Evolutionary conservation across 2,329 filamentous ascomycete species (phyloP).

Genomic region (Colletotrichum sp.): DNA sequence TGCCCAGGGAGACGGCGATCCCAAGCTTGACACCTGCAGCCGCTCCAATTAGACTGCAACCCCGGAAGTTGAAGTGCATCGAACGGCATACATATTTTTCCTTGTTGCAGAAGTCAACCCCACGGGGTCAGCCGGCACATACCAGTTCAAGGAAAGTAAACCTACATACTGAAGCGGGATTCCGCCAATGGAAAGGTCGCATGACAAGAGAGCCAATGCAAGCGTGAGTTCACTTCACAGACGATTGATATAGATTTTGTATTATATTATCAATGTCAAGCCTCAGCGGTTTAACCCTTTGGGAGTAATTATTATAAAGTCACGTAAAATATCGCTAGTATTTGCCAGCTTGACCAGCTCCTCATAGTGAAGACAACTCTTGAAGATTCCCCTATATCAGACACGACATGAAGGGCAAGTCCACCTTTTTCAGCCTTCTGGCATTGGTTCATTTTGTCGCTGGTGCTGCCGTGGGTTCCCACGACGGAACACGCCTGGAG

Average conservation of each 20-base stretch:
- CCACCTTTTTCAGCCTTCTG: not conserved
- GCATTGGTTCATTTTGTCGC: not conserved
- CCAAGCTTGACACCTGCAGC: not conserved
- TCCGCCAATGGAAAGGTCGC: not conserved
- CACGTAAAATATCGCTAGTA: not conserved
- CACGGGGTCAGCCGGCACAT: not conserved
- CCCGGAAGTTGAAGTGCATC: not conserved
- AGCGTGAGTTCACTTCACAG: not conserved
- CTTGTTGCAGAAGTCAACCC: not conserved
- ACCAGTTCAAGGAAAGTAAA: not conserved
- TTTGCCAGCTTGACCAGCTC: not conserved
- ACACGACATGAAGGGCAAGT: not conserved
- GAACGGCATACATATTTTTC: not conserved
- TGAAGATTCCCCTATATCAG: not conserved
- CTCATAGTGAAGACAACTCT: not conserved
- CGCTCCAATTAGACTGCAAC: not conserved
- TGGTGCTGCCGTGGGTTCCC: not conserved
- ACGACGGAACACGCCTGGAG: not conserved
- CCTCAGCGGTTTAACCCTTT: not conserved
- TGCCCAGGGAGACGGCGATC: not conserved
- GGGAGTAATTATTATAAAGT: not conserved
- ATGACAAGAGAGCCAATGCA: not conserved
- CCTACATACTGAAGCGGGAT: not conserved
- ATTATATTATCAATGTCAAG: too few relatives aligned
- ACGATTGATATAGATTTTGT: too few relatives aligned